These are phyloP conservation scores for Haplosporangium sp. DNA, from an alignment of 371 early-diverging fungal species.

Conservation along the genomic window DNA sequence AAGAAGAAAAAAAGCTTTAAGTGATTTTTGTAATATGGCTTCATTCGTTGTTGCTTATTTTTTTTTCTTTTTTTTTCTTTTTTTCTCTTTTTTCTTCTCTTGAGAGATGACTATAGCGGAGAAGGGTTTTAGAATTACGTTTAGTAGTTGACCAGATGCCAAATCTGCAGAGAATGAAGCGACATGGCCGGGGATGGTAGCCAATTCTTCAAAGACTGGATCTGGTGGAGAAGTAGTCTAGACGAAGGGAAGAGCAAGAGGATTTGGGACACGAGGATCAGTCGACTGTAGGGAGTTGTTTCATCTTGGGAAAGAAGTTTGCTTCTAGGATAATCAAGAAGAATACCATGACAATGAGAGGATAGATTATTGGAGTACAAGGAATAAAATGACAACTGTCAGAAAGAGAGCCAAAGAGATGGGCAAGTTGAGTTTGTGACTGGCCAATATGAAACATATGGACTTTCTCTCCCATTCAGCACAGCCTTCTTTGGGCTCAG, in stretches of 20 bases:
- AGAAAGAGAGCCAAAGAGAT: too few relatives aligned
- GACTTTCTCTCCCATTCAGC: too few relatives aligned
- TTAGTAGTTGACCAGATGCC: constrained; percentile 48
- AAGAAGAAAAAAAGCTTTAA: background rate
- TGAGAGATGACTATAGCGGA: background rate
- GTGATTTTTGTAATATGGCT: too few relatives aligned
- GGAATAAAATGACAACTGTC: background rate
- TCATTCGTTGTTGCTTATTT: too few relatives aligned
- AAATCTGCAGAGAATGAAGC: constrained; percentile 54
- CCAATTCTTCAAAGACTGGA: constrained; percentile 52
- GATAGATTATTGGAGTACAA: background rate
- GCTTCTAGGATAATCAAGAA: background rate
- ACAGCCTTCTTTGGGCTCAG: too few relatives aligned
- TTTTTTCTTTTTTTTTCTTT: background rate
- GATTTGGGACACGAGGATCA: background rate
- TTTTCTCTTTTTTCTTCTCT: background rate
- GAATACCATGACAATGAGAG: constrained; percentile 4
- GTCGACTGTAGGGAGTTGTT: too few relatives aligned
- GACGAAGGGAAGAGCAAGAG: background rate
- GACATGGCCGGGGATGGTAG: constrained; percentile 50
- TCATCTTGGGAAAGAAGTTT: too few relatives aligned
- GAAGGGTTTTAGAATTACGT: constrained; percentile 23
- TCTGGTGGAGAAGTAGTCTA: constrained; percentile 56
- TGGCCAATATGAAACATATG: too few relatives aligned
- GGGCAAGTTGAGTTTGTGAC: too few relatives aligned